Base-by-base conservation (phyloP, 1,284 basidiomycete species). In the Melampsora americana region DNA sequence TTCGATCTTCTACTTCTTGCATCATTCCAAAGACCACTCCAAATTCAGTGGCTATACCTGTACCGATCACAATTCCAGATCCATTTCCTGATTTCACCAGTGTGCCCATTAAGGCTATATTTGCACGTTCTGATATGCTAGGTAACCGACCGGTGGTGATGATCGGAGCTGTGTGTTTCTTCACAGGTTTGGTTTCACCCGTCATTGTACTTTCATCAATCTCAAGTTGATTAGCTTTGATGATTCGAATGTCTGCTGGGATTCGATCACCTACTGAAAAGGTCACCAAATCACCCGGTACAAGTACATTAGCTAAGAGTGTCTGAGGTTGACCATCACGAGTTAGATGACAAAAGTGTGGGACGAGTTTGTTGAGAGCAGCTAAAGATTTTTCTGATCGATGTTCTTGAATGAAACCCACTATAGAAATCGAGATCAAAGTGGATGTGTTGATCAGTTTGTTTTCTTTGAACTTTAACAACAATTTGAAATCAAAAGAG, bases 1-100 rank as follows among this genome's bases (percentile, higher is more conserved):
- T 89, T 81, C 90, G 90, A 83, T 97, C 95, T 78, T 94, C 91
- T 59, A 96, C 90, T 89, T 96, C 92, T 83, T 98, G 93, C 91
- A 98, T 95, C 93, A 98, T 96, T 26, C 90, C 89, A 83, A 99
- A 98, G 79, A 99, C 93, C 77, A 95, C 89, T 23, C 95, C 95
- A 83, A 98, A 96, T 82, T 99, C 95, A 1, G 93, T 95, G 77
- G 90, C 87, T 5, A 87, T 86, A 2, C 95, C 95, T 0, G 91
- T 98, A 2, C 91, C 93, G 78, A 98, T 90, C 1, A 96, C 93
- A 53, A 98, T 86, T 1, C 95, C 95, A 46, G 87, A 86, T 0
- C 93, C 95, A 78, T 92, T 86, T 4, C 94, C 95, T 81, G 90
- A 93, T 78, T 93, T 87, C n/a, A 98, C 94, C 48, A 98, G 84